Base-by-base conservation (phyloP, 257 asterid species). In the Cordia subcordata region DNA sequence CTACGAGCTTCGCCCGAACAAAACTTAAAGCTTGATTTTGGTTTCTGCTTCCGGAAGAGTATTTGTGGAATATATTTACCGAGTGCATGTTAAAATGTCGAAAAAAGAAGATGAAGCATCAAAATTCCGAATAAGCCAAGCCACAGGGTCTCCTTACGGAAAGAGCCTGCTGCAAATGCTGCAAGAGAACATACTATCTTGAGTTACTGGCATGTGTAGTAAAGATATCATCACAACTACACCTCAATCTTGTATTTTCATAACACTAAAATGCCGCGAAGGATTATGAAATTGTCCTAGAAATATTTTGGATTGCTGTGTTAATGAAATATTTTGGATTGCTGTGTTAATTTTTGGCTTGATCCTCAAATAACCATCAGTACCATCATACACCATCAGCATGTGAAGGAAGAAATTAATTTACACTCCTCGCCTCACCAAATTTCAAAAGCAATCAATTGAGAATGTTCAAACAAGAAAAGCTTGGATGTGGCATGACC, bases 111-210 rank as follows among this genome's bases (percentile, higher is more conserved):
- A 64, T 66, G 68, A 59, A 69, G 64, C 14, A 71, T 52, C 57
- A 65, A 4, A 37, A 72, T 33, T 67, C 83, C 85, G 5, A 58
- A 66, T 40, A 74, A 55, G 68, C 61, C 47, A 63, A 69, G 60
- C 74, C 75, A 57, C 27, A 13, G 65, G 27, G 68, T 44, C 66
- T 62, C 78, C 77, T 78, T 58, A 5, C 23, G 37, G 22, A 45
- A 56, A 58, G 47, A 42, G 47, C 47, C 44, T 12, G 63, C 63
- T 14, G 61, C 54, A 52, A 65, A 61, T 60, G 71, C 84, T 77
- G 81, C 74, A 73, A 62, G 68, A 42, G 57, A 55, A 49, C 49
- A 21, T 62, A 4, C 15, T 17, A 22, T 53, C 10, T 53, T 53
- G 16, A 49, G 27, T 17, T 49, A 22, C 53, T 14, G 1, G 12